Conservation (phyloP, 148 eudicot genomes). For the Rhododendron henanense region DNA sequence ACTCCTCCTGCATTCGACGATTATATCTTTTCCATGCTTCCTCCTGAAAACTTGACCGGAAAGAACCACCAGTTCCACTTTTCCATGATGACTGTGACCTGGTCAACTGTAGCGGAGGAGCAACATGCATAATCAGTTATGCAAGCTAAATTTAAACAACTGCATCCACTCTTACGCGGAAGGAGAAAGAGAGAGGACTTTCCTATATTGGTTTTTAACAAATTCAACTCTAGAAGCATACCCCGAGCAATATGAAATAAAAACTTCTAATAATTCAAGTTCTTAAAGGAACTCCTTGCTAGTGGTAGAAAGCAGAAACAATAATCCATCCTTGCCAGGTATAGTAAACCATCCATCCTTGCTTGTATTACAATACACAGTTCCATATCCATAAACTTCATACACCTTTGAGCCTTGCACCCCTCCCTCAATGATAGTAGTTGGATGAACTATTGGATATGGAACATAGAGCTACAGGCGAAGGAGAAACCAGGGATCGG, state of each 20-base stretch:
- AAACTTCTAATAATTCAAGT: not conserved
- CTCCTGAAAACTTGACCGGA: slow-evolving; percentile 69
- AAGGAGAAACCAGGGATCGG: too few species aligned
- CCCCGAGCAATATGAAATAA: not conserved
- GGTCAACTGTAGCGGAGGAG: slow-evolving; percentile 38
- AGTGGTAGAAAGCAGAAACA: not conserved
- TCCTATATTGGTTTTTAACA: not conserved
- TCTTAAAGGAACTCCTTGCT: not conserved
- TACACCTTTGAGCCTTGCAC: not conserved
- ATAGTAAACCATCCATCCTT: not conserved
- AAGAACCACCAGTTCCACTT: slow-evolving; percentile 54
- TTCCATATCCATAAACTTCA: not conserved
- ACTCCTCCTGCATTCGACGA: slow-evolving; percentile 88
- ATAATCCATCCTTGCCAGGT: not conserved
- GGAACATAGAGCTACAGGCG: too few species aligned
- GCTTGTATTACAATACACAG: not conserved
- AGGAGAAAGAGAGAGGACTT: not conserved
- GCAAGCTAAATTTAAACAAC: not conserved
- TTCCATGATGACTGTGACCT: slow-evolving; percentile 61
- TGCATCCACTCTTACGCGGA: not conserved
- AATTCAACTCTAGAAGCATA: not conserved
- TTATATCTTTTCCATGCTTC: slow-evolving; percentile 85
- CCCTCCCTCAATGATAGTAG: too few species aligned
- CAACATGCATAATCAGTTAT: slow-evolving; percentile 14
- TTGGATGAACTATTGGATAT: too few species aligned